phyloP scores from a whole-genome alignment of 2,329 filamentous ascomycete genomes.

The Chrysoporthe austroafricana region DNA sequence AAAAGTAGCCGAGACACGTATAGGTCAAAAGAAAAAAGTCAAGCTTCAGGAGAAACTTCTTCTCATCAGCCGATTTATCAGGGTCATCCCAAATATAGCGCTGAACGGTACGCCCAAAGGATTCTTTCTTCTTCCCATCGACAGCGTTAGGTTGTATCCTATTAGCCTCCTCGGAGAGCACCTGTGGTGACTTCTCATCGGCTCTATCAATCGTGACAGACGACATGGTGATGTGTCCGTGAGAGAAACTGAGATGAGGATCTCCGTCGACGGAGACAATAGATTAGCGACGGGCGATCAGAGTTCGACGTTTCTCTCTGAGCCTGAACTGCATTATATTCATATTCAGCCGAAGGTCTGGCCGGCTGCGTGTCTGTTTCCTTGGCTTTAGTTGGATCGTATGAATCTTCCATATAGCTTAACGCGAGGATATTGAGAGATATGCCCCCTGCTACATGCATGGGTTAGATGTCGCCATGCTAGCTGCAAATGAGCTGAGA shows the following conservation, averaged over 20 bases:
- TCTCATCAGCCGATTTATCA: slow-evolving; percentile 32
- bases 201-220: background rate
- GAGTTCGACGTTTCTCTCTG: background rate
- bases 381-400: background rate
- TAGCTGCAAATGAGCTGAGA: background rate
- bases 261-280: background rate
- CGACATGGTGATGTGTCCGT: background rate
- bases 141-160: background rate
- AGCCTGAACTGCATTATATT: background rate
- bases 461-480: slow-evolving; percentile 18
- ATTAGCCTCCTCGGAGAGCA: background rate
- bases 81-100: slow-evolving; percentile 38
- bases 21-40: slow-evolving; percentile 24
- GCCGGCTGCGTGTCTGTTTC: background rate
- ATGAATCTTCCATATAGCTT: background rate
- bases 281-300: background rate
- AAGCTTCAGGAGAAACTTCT: slow-evolving; percentile 30
- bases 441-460: background rate
- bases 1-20: slow-evolving; percentile 27
- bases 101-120: slow-evolving; percentile 30
- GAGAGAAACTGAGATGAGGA: background rate
- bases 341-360: background rate
- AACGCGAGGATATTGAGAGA: background rate
- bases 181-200: slow-evolving; percentile 2
- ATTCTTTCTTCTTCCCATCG: background rate